phyloP scores from a whole-genome alignment of 176 grass and related monocot genomes.

The Carex pumila region DNA sequence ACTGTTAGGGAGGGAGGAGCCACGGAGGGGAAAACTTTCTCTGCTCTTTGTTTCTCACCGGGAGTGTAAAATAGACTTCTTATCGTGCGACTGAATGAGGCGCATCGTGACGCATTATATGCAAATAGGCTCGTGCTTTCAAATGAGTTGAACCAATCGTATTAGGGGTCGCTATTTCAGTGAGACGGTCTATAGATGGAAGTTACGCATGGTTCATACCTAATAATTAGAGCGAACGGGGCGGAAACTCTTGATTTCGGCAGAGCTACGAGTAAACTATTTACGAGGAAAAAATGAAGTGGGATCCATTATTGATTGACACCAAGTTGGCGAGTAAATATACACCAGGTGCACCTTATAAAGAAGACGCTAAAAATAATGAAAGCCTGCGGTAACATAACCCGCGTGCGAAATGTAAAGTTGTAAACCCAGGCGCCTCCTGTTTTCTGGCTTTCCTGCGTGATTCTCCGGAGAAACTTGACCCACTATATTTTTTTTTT shows the following conservation, averaged over 20 bases:
- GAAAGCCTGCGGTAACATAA: neutral
- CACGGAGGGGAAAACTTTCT: neutral
- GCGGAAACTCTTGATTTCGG: neutral
- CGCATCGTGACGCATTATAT: neutral
- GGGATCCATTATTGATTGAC: neutral
- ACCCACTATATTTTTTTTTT: neutral
- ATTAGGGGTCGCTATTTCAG: neutral
- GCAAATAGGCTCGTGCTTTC: neutral
- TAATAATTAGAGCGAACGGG: neutral
- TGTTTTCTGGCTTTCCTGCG: neutral
- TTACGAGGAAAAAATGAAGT: neutral
- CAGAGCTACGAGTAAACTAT: neutral
- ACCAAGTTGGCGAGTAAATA: too few species aligned
- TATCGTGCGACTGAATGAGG: neutral
- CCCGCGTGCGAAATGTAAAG: conserved; percentile 4
- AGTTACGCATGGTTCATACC: neutral
- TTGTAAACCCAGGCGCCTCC: neutral
- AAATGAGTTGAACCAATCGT: neutral
- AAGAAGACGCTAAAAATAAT: neutral
- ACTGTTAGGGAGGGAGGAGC: neutral
- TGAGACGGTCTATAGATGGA: neutral
- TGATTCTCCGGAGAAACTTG: neutral
- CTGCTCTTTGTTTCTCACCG: neutral
- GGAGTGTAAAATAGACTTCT: neutral
- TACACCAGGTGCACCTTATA: neutral